phyloP scores from a whole-genome alignment of 176 grass and related monocot species.

The Cymbopogon citratus region DNA sequence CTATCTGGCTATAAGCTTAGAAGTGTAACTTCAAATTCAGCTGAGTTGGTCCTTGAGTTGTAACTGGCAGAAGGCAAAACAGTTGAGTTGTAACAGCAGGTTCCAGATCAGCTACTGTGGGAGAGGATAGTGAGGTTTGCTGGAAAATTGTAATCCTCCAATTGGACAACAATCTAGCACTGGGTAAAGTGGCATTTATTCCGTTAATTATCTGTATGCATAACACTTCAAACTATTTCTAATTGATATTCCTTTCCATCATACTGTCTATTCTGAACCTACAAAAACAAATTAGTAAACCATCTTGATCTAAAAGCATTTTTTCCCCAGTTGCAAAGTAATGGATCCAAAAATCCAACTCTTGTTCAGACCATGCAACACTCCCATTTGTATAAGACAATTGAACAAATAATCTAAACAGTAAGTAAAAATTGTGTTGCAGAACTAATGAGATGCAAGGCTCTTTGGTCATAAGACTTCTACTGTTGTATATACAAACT shows the following conservation, averaged over 20 bases:
- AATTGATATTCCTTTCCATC: not conserved
- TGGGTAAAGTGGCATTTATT: not conserved
- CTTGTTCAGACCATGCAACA: not conserved
- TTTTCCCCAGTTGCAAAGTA: not conserved
- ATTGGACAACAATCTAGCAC: not conserved
- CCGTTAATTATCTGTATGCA: not conserved
- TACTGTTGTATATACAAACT: not conserved
- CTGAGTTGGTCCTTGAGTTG: not conserved
- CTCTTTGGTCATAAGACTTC: not conserved
- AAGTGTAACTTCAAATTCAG: not conserved
- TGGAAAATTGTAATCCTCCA: not conserved
- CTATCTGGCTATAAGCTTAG: conserved; percentile 5
- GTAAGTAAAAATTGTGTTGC: not conserved
- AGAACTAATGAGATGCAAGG: not conserved
- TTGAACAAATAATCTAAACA: not conserved
- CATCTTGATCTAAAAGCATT: not conserved
- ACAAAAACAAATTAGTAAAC: not conserved
- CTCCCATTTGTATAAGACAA: not conserved
- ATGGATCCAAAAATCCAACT: not conserved
- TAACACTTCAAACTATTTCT: not conserved
- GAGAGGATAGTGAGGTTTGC: not conserved
- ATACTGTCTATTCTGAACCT: not conserved
- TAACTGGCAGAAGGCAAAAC: not conserved
- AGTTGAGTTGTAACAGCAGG: not conserved
- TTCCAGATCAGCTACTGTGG: not conserved